Evolutionary conservation across 2,329 filamentous ascomycete genomes (phyloP).

Genomic region (Pseudogymnoascus sp.): DNA sequence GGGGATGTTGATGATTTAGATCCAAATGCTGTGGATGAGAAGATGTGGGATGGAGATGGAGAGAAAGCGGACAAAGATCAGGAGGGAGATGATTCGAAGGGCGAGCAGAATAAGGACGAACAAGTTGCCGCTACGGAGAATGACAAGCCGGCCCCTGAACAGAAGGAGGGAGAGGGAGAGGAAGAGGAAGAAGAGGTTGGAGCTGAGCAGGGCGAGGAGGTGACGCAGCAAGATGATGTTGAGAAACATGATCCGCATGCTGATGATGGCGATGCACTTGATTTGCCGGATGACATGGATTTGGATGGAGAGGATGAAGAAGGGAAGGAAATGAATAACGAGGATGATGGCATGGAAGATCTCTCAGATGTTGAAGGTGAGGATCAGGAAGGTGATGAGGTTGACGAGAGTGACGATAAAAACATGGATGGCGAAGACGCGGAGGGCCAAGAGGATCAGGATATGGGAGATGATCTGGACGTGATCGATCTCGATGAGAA

Average conservation of each 20-base stretch:
- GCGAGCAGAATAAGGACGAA: slow-evolving; percentile 56
- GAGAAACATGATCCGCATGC: slow-evolving; percentile 61
- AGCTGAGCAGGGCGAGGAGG: slow-evolving; percentile 51
- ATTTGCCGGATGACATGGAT: slow-evolving; percentile 65
- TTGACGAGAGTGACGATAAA: slow-evolving; percentile 38
- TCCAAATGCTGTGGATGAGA: slow-evolving; percentile 87
- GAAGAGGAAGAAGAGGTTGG: slow-evolving; percentile 47
- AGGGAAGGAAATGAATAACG: slow-evolving; percentile 36
- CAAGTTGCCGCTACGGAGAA: slow-evolving; percentile 42
- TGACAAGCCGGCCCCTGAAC: slow-evolving; percentile 50
- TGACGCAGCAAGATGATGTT: slow-evolving; percentile 44
- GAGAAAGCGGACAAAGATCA: slow-evolving; percentile 77
- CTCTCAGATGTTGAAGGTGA: slow-evolving; percentile 8
- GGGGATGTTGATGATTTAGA: slow-evolving; percentile 90
- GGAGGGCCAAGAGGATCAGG: slow-evolving; percentile 35
- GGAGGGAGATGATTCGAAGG: slow-evolving; percentile 65
- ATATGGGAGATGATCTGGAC: slow-evolving; percentile 29
- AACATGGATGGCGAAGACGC: slow-evolving; percentile 34
- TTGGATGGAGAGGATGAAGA: slow-evolving; percentile 55
- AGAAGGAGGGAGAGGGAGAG: slow-evolving; percentile 39
- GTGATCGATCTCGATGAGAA: slow-evolving; percentile 28
- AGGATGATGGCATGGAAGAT: slow-evolving; percentile 39
- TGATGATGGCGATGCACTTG: slow-evolving; percentile 60
- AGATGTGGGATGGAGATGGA: slow-evolving; percentile 93
- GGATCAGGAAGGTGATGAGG: slow-evolving; percentile 30